These are phyloP conservation scores for Skeletonema tropicum DNA, from an alignment of 108 stramenopile genomes.

Conservation along the genomic window DNA sequence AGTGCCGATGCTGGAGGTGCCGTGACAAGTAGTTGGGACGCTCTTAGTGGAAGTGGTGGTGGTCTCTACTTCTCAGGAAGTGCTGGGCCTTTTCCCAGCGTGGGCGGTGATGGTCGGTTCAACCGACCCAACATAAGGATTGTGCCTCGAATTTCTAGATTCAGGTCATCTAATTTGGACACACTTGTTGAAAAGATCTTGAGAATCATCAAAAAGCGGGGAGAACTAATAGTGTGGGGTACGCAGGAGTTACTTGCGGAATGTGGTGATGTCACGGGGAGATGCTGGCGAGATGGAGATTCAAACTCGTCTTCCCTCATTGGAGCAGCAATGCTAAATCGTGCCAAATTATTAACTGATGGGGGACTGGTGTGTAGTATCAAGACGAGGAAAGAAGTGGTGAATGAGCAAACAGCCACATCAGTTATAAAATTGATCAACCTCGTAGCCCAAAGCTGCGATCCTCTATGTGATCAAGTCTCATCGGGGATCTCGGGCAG, in stretches of 20 bases:
- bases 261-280: conserved; percentile 51
- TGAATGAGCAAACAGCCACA: conserved; percentile 71
- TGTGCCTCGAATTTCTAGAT: conserved; percentile 21
- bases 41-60: background rate
- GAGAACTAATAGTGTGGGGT: conserved; percentile 84
- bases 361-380: conserved; percentile 72
- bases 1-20: background rate
- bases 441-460: conserved; percentile 67
- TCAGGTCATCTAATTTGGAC: conserved; percentile 43
- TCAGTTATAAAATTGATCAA: conserved; percentile 73
- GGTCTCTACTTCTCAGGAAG: background rate
- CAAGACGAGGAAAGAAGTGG: conserved; percentile 65
- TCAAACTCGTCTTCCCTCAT: conserved; percentile 55
- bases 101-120: background rate
- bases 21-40: background rate
- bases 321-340: conserved; percentile 67
- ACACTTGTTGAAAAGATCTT: conserved; percentile 59
- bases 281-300: conserved; percentile 81
- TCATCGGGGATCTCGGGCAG: conserved; percentile 52
- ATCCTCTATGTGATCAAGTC: conserved; percentile 76
- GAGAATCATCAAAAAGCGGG: conserved; percentile 61
- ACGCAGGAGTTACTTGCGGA: conserved; percentile 78
- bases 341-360: conserved; percentile 51
- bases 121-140: background rate
- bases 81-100: background rate